Base-by-base conservation (phyloP, 768 basidiomycete genomes). In the Panaeolus cyanescens region DNA sequence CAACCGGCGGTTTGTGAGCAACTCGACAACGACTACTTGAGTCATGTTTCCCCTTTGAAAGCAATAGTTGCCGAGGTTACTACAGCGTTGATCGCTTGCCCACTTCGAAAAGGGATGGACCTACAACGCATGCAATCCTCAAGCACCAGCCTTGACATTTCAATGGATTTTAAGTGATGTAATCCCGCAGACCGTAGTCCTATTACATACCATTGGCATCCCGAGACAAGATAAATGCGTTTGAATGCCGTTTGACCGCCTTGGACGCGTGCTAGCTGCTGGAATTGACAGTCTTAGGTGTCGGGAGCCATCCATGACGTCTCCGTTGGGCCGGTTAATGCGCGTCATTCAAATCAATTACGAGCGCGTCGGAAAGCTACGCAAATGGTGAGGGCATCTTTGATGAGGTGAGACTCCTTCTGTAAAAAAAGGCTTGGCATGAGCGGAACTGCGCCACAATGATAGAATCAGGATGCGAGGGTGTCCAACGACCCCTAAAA, bases 351-450 rank as follows among this genome's bases (percentile, higher is more conserved):
- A n/a, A 30, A 50, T 50, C 30, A 30, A 6, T 22, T 34, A 34
- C 33, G 7, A 50, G 25, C 45, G 45, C 45, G 45, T 28, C 5
- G 10, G 30, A 13, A 30, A 39, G 7, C 10, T 28, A 13, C 33
- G 33, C 33, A 15, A 50, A 8, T 22, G 13, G 45, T 50, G 45
- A 28, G 45, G 45, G 25, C 45, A 25, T 50, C 12, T 28, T 50
- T 50, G 22, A 50, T 13, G 40, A 22, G 42, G n/a, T 5, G 39
- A 22, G 39, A n/a, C n/a, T n/a, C n/a, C n/a, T n/a, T n/a, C n/a
- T n/a, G n/a, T n/a, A n/a, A n/a, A 50, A 50, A 45, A 50, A 28
- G 25, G 9, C 45, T 50, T 50, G 45, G 45, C 45, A 50, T 50
- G 25, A n/a, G 45, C 45, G 45, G 45, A 50, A 20, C 45, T 30